Evolutionary conservation across 139 green algal genomes (phyloP), one percentile per base, ranked within the genome.

Genomic region (Asterochloris sp.): DNA sequence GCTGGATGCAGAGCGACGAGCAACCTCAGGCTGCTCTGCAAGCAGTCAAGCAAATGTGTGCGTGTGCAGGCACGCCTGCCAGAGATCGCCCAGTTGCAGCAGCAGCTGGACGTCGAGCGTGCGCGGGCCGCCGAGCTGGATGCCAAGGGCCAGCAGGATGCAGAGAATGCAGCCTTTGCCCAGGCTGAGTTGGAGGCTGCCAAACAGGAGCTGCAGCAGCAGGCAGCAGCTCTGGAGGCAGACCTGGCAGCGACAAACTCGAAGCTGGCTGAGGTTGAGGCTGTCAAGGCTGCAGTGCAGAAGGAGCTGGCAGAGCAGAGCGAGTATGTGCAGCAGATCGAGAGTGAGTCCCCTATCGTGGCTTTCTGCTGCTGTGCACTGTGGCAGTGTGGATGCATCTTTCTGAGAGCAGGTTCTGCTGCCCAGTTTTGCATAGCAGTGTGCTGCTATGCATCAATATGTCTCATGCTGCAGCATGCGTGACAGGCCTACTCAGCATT

Each of bases 51-150:
- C 38, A 6, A 2, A 54, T 54, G 38, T 54, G 38, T 54, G 19
- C 83, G 23, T 27, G 14, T 54, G 19, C 83, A 92, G 90, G 84
- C 84, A 0, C 89, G 86, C 15, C 83, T 94, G 83, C 87, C 92
- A 23, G 88, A 91, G 78, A 90, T 94, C 71, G 86, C 92, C 26
- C 89, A 89, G 76, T 87, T 91, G 61, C 68, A 84, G 74, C 82
- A 87, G 74, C 66, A 86, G 79, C 75, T 92, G 21, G 83, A 28
- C 28, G 61, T 82, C 69, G 38, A 54, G 38, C 69, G 66, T 71
- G 38, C 74, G 11, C 26, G 61, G 26, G 64, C 38, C 0, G 74
- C 75, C 60, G 81, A 89, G 71, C 71, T 87, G 78, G 75, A 79
- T 47, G 67, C 83, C 67, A 62, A 60, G 24, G 79, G 62, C 27